Percentiles rank a stretch among this genome's conserved stretches.
Evolutionary conservation across 495 filamentous ascomycete genomes (phyloP).

Genomic region (Podospora sp.): DNA sequence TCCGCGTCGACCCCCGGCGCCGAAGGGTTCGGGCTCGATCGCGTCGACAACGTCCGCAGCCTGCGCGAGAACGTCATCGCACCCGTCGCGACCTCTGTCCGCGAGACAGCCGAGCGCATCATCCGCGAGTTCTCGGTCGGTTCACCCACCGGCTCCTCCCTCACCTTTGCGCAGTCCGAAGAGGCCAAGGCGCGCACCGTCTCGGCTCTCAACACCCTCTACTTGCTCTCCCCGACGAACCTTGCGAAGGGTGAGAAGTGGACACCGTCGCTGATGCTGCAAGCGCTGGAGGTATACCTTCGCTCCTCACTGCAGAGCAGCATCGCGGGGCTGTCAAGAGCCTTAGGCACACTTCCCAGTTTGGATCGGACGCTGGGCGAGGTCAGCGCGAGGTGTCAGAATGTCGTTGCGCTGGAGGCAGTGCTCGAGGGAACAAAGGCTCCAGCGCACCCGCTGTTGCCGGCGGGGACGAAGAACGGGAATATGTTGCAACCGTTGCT

Average conservation of each 20-base stretch:
- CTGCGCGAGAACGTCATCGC: slow-evolving; percentile 66
- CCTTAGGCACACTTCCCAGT: slow-evolving; percentile 76
- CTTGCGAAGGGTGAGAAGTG: slow-evolving; percentile 52
- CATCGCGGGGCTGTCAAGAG: slow-evolving; percentile 67
- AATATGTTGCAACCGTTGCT: slow-evolving; percentile 78
- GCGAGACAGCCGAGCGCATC: slow-evolving; percentile 73
- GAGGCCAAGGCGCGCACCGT: slow-evolving; percentile 72
- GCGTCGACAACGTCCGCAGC: slow-evolving; percentile 66
- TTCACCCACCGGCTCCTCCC: slow-evolving; percentile 52
- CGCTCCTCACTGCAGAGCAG: slow-evolving; percentile 72
- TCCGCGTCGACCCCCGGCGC: slow-evolving; percentile 62
- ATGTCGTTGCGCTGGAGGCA: slow-evolving; percentile 81
- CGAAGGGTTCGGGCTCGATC: slow-evolving; percentile 75
- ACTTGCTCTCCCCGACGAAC: slow-evolving; percentile 69
- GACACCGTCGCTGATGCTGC: slow-evolving; percentile 71
- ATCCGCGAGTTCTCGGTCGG: slow-evolving; percentile 83
- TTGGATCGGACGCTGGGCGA: slow-evolving; percentile 83
- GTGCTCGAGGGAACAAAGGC: slow-evolving; percentile 69
- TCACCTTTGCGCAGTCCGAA: slow-evolving; percentile 76
- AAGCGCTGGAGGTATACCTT: slow-evolving; percentile 79
- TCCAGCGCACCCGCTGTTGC: slow-evolving; percentile 65
- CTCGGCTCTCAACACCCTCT: slow-evolving; percentile 76
- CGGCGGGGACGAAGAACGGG: slow-evolving; percentile 30
- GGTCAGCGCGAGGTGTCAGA: slow-evolving; percentile 82
- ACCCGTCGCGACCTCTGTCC: slow-evolving; percentile 70